These are phyloP conservation scores for Aspergillus chevalieri DNA, from an alignment of 2,329 filamentous ascomycete genomes.

Conservation along the genomic window DNA sequence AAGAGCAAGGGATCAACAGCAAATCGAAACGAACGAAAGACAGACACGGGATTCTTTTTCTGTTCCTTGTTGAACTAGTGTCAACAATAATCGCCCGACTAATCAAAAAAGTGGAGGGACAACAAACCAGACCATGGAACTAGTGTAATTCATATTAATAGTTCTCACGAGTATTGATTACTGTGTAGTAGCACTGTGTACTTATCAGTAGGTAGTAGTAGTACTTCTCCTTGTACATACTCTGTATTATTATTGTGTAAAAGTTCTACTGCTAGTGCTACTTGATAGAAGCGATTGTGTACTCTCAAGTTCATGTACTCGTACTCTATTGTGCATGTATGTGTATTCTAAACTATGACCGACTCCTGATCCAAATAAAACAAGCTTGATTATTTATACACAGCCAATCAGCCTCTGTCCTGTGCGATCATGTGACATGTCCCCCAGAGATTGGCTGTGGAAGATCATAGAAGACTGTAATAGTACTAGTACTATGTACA, in stretches of 20 bases:
- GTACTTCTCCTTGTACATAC: background rate
- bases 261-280: no score
- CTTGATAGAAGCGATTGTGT: no score
- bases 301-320: no score
- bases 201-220: background rate
- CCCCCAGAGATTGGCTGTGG: no score
- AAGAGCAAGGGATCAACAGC: slow-evolving; percentile 1
- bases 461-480: background rate
- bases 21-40: background rate
- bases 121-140: slow-evolving; percentile 20
- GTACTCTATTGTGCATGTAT: no score
- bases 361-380: no score
- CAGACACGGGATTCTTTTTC: background rate
- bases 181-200: background rate
- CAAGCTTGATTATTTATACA: no score
- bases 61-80: background rate
- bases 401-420: no score
- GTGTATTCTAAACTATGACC: no score
- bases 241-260: background rate
- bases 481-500: background rate
- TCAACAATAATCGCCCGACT: background rate
- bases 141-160: slow-evolving; percentile 9
- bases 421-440: no score
- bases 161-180: slow-evolving; percentile 9
- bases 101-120: slow-evolving; percentile 11